Base-by-base conservation (phyloP, 2,329 filamentous ascomycete species). In the Juglanconis sp. region DNA sequence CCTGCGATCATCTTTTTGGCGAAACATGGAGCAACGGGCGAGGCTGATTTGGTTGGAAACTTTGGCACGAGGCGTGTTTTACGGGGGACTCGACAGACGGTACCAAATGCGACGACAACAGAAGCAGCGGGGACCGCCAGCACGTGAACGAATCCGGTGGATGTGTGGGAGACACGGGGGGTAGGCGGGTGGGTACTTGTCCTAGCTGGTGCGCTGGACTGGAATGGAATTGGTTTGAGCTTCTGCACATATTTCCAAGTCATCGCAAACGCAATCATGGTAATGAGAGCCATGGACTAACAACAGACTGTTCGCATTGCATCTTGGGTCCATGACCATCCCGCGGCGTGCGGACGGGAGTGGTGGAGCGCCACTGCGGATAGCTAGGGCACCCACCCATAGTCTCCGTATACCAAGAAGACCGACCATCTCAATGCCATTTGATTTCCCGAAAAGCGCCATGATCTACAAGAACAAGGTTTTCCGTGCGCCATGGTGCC, bases 161-260 rank as follows among this genome's bases (percentile, higher is more conserved):
- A 6, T 48, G 24, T 15, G 2, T 48, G 17, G 46, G 13, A 31
- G 46, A 11, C 10, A 11, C 5, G 17, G 17, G 11, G 46, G 13
- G 8, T 6, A 7, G 24, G 53, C 42, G 17, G 53, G 32, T 5
- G 40, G 30, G 42, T 44, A 17, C 11, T 31, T 54, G 36, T 17
- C 24, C 15, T 46, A 31, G 52, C 52, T 46, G 3, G 10, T 48
- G 15, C 7, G n/a, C 32, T 35, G 32, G 5, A 56, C 42, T 30
- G 24, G 4, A 38, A 30, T 30, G 44, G n/a, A 11, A 15, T 49
- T 32, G 11, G 32, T 38, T 56, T 31, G 30, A 48, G 40, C 17
- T 65, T 65, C 54, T 59, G 31, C 59, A 32, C 51, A 35, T 35
- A 24, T 38, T 38, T 38, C 8, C 35, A 11, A 38, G 35, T 38